These are phyloP conservation scores for Penicillium sp. DNA, from an alignment of 2,329 filamentous ascomycete species.

Conservation along the genomic window DNA sequence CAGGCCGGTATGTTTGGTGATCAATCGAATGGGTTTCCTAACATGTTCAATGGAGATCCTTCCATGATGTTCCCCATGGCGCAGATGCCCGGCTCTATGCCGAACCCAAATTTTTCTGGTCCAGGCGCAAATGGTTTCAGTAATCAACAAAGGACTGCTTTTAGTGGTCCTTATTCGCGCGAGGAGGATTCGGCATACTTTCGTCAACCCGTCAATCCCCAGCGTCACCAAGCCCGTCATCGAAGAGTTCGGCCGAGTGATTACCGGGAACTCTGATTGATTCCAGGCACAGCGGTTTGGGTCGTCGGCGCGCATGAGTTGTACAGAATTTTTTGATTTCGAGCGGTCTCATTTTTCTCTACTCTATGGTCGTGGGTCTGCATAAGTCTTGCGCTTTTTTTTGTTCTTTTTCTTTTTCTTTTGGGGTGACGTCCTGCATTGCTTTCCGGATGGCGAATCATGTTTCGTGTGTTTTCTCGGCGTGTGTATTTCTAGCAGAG, in stretches of 20 bases:
- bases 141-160: constrained; percentile 54
- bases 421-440: constrained; percentile 1
- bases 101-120: constrained; percentile 30
- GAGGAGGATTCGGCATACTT: constrained; percentile 90
- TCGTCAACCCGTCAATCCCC: constrained; percentile 89
- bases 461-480: not conserved
- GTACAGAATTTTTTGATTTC: constrained; percentile 5
- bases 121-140: constrained; percentile 44
- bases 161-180: constrained; percentile 51
- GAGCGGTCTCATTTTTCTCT: not conserved
- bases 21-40: constrained; percentile 31
- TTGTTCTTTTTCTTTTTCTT: not conserved
- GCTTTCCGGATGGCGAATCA: not conserved
- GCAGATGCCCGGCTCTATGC: constrained; percentile 27
- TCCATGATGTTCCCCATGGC: constrained; percentile 34
- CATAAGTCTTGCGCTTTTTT: too few relatives aligned
- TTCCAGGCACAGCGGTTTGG: not conserved
- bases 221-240: constrained; percentile 77
- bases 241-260: constrained; percentile 79
- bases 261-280: constrained; percentile 67
- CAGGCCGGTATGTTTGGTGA: constrained; percentile 34
- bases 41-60: constrained; percentile 34
- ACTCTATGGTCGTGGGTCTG: not conserved
- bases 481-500: constrained; percentile 9
- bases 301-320: constrained; percentile 1